Evolutionary conservation across 1,284 basidiomycete species (phyloP), one percentile per base, ranked within the genome.

Genomic region (Pterulicium gracile): DNA sequence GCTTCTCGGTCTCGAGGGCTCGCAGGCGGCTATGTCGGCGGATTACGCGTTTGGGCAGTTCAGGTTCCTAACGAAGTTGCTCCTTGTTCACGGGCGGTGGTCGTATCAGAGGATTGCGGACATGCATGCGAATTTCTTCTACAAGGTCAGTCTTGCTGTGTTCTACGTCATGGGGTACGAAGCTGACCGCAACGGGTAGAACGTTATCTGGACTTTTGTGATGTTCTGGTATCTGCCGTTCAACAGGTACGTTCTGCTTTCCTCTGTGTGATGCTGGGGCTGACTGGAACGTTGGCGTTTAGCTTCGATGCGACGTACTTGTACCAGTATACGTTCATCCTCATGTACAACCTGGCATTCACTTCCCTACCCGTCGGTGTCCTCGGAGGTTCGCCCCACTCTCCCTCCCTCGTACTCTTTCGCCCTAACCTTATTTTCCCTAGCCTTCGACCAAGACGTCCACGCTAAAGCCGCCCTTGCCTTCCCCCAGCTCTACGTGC

Each of bases 21-120:
- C 92, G 18, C 95, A 98, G 64, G 95, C 95, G 19, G 93, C 94
- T 40, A 98, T 98, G 93, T 96, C 92, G 18, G 93, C 95, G 13
- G 95, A 98, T 64, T 98, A 97, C 56, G 94, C 94, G 1, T 94
- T 98, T 66, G 94, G 92, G 1, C 95, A 98, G 60, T 98, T 98
- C 72, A 73, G 94, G 46, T 98, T 86, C 71, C 64, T 98, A 49
- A 95, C 92, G 1, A 90, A 93, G 60, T 67, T 98, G 35, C 70
- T 98, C 14, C 75, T 98, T 49, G 95, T 97, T 2, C 94, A 98
- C 58, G 94, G 94, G 3, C 81, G 92, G 35, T 95, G 94, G 93
- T 94, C 89, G 24, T 97, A 98, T 65, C 84, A 93, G 56, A 87
- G 94, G 40, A 76, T 98, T 36, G 92, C 94, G n/a, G 91, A 96